phyloP scores from a whole-genome alignment of 257 asterid species.

The Linaria vulgaris region DNA sequence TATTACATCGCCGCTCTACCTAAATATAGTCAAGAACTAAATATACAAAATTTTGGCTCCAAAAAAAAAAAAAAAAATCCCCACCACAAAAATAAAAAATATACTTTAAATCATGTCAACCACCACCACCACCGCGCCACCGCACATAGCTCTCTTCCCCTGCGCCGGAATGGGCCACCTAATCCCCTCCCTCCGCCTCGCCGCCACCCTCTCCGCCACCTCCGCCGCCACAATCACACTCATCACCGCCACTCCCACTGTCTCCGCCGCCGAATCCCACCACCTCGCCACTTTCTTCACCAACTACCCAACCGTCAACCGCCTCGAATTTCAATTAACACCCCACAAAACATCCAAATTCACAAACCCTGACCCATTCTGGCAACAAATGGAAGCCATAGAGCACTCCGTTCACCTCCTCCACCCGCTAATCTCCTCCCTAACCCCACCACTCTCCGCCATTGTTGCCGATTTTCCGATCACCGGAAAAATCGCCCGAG shows the following conservation, averaged over 20 bases:
- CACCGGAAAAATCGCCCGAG: constrained; percentile 5
- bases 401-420: constrained; percentile 42
- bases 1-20: no score
- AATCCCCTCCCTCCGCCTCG: constrained; percentile 49
- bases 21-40: no score
- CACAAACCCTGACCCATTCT: constrained; percentile 46
- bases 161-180: constrained; percentile 55
- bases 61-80: background rate
- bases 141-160: constrained; percentile 51
- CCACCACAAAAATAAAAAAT: background rate
- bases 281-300: constrained; percentile 38
- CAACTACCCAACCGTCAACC: constrained; percentile 30
- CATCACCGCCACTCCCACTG: constrained; percentile 45
- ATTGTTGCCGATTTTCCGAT: constrained; percentile 32
- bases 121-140: constrained; percentile 17
- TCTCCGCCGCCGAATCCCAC: constrained; percentile 41
- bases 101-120: no score
- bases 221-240: constrained; percentile 42
- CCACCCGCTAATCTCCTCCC: constrained; percentile 29
- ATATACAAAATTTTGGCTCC: no score
- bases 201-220: constrained; percentile 36
- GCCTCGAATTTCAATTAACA: constrained; percentile 32
- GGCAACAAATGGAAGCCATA: constrained; percentile 39
- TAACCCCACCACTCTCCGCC: constrained; percentile 41
- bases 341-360: constrained; percentile 35